Base-by-base conservation (phyloP, 2,329 filamentous ascomycete genomes). In the Xylaria multiplex region DNA sequence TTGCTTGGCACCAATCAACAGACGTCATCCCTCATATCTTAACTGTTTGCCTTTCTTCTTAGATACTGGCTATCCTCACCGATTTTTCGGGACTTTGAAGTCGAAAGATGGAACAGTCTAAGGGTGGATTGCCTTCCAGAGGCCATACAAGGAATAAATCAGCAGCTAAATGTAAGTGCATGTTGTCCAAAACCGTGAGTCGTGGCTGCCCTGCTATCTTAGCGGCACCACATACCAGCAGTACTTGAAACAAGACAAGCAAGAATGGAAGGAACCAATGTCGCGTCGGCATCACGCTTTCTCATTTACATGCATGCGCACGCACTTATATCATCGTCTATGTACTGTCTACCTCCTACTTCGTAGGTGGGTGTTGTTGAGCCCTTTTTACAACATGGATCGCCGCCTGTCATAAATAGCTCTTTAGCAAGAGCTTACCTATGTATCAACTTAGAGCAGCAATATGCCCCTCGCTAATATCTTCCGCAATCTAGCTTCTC, bases 401-500 rank as follows among this genome's bases (percentile, higher is more conserved):
- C 19, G 8, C 50, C 27, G 42, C 27, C 27, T 32, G 32, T 46
- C 37, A 2, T 13, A 22, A 9, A 6, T 11, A 5, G 30, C 24
- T 11, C 30, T 35, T 40, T 32, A 19, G 11, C 37, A 11, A 5
- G 27, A 22, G n/a, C 24, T 4, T 40, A 13, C 27, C 27, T 46
- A 35, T 54, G 30, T 43, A 45, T 42, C 50, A 24, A n/a, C 32
- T 35, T 54, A 22, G 19, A 48, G n/a, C n/a, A 9, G n/a, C 37
- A 45, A 43, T 9, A 75, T 73, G 71, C 59, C 68, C 8, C 60
- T 74, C 27, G 65, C 75, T 77, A 59, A 77, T 70, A 48, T 71
- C 22, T 63, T 73, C 37, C 69, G 69, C 70, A 61, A 63, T 43
- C n/a, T 75, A 87, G 86, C 85, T 52, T 80, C 85, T n/a, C 81